Evolutionary conservation across 2,329 filamentous ascomycete species (phyloP).

Genomic region (Colletotrichum salicis): DNA sequence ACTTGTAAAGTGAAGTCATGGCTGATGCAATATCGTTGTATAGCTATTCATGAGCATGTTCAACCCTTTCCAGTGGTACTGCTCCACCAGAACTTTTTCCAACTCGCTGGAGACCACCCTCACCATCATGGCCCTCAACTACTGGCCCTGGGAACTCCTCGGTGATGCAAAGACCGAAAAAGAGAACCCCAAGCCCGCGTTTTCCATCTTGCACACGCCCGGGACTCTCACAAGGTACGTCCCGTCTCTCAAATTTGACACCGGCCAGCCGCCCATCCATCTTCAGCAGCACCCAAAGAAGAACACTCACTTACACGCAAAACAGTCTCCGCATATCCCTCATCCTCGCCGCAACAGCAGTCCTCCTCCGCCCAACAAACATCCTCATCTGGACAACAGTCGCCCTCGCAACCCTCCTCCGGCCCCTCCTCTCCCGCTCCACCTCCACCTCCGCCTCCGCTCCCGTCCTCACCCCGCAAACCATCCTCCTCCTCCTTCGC

Average conservation of each 20-base stretch:
- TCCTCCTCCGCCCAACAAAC: constrained; percentile 90
- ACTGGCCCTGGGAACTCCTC: constrained; percentile 87
- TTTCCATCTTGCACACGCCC: constrained; percentile 40
- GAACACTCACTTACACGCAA: constrained; percentile 26
- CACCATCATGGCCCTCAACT: constrained; percentile 80
- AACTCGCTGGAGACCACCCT: constrained; percentile 94
- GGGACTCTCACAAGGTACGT: constrained; percentile 42
- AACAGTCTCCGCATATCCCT: constrained; percentile 67
- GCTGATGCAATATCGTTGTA: not conserved
- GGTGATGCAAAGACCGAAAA: constrained; percentile 51
- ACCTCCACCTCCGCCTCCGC: constrained; percentile 51
- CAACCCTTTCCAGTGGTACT: constrained; percentile 97
- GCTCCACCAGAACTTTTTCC: constrained; percentile 90
- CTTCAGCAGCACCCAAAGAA: too few relatives aligned
- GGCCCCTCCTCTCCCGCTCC: constrained; percentile 44
- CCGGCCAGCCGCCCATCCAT: too few relatives aligned
- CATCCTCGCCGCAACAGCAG: constrained; percentile 81
- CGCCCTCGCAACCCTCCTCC: constrained; percentile 57
- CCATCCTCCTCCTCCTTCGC: constrained; percentile 64
- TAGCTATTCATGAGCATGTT: constrained; percentile 77
- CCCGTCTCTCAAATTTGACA: not conserved
- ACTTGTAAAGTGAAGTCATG: too few relatives aligned
- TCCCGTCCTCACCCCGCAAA: constrained; percentile 55
- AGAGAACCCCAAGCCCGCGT: constrained; percentile 50
- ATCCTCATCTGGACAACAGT: constrained; percentile 83